Percentiles rank a stretch among this genome's conserved stretches.
phyloP scores from a whole-genome alignment of 2,329 filamentous ascomycete genomes.

The Fusarium keratoplasticum region DNA sequence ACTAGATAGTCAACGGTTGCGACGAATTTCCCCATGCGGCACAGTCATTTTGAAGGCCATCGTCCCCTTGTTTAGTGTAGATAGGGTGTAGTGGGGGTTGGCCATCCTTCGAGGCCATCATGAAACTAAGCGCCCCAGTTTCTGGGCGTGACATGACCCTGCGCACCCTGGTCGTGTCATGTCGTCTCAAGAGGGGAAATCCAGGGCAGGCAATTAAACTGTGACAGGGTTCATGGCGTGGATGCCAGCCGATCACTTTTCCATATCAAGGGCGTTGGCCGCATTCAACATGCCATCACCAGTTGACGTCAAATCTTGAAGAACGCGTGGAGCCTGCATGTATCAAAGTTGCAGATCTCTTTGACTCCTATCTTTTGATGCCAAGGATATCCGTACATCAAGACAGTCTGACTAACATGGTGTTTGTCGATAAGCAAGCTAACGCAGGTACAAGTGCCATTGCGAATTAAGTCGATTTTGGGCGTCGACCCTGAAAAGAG shows the following conservation, averaged over 20 bases:
- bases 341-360: conserved; percentile 19
- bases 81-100: conserved; percentile 34
- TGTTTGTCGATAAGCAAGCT: conserved; percentile 23
- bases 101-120: conserved; percentile 35
- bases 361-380: conserved; percentile 12
- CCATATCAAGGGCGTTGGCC: background rate
- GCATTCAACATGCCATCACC: background rate
- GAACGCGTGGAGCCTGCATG: conserved; percentile 8
- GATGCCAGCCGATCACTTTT: conserved; percentile 25
- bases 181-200: conserved; percentile 33
- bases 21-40: conserved; percentile 19
- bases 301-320: conserved; percentile 7
- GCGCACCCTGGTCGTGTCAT: conserved; percentile 23
- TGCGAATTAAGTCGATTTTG: conserved; percentile 29
- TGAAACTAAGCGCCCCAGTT: conserved; percentile 39
- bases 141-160: conserved; percentile 21
- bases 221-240: conserved; percentile 19
- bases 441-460: conserved; percentile 34
- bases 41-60: conserved; percentile 21
- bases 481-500: conserved; percentile 23
- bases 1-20: conserved; percentile 8
- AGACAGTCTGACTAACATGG: background rate
- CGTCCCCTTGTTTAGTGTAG: conserved; percentile 39
- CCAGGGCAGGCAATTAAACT: conserved; percentile 37
- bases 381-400: conserved; percentile 6